Conservation (phyloP, 306 rosid genomes). For the Alnus rubra region DNA sequence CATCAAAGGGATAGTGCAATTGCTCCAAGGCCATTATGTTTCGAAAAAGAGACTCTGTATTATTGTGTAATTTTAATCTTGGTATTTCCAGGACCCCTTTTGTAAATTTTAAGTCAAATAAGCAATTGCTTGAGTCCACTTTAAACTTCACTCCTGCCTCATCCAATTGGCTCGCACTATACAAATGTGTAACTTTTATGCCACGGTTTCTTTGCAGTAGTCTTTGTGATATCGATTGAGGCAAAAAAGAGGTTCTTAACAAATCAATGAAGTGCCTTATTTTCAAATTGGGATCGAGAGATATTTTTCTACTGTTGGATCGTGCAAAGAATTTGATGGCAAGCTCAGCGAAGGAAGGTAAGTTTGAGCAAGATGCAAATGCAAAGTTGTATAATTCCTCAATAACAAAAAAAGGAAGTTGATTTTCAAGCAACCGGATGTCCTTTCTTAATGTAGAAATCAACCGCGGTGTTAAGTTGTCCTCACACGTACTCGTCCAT, state of each 20-base stretch:
- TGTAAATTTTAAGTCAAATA: not conserved
- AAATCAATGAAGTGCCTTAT: not conserved
- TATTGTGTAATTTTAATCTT: not conserved
- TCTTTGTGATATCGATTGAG: no score
- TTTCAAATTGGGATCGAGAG: not conserved
- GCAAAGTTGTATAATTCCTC: not conserved
- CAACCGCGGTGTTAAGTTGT: no score
- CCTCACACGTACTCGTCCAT: no score
- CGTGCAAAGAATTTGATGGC: accelerated
- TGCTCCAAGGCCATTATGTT: not conserved
- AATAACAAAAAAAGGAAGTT: slow-evolving; percentile 18
- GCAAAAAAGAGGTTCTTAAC: not conserved
- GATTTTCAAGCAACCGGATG: slow-evolving; percentile 21
- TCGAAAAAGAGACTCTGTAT: not conserved
- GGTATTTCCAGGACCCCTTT: not conserved
- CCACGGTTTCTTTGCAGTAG: not conserved
- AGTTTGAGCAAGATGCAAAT: not conserved
- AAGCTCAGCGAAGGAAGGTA: not conserved
- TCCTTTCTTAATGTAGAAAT: not conserved
- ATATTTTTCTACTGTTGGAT: not conserved
- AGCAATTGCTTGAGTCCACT: not conserved
- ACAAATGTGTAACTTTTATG: not conserved
- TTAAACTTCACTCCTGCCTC: slow-evolving; percentile 6
- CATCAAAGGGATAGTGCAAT: not conserved
- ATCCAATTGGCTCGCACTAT: not conserved